Conservation (phyloP, 1,284 basidiomycete species). For the Naganishia sp. region DNA sequence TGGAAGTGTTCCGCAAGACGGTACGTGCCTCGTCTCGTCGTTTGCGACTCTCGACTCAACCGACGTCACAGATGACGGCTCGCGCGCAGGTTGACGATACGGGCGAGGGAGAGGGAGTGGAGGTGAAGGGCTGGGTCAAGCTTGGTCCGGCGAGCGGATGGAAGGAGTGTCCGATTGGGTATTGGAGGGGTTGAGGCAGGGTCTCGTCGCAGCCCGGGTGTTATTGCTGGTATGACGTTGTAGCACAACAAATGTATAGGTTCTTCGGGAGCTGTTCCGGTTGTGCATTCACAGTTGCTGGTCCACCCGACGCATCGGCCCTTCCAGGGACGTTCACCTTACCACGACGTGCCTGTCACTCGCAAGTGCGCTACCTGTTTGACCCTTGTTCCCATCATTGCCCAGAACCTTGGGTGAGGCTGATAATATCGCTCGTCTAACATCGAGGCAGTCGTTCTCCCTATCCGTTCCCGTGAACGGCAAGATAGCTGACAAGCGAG, state of each 20-base stretch:
- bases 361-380: no score
- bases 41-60: no score
- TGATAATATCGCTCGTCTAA: no score
- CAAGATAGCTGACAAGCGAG: no score
- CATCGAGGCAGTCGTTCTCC: no score
- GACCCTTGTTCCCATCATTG: no score
- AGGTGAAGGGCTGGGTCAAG: conserved; percentile 11
- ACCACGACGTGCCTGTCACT: no score
- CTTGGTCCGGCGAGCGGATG: conserved; percentile 2
- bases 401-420: no score
- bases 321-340: no score
- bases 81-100: background rate
- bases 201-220: background rate
- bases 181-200: conserved; percentile 7
- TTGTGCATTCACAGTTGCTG: no score
- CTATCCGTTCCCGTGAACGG: no score
- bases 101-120: background rate
- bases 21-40: background rate
- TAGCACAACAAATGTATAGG: background rate
- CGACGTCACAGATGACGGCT: conserved; percentile 2
- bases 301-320: no score
- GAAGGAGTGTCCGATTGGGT: conserved; percentile 26
- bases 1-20: conserved; percentile 10
- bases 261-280: background rate
- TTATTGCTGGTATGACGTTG: background rate